A percentile compares a stretch with the other conserved stretches of the same genome.
Conservation (phyloP, 1,284 basidiomycete genomes). For the Heterobasidion annosum region DNA sequence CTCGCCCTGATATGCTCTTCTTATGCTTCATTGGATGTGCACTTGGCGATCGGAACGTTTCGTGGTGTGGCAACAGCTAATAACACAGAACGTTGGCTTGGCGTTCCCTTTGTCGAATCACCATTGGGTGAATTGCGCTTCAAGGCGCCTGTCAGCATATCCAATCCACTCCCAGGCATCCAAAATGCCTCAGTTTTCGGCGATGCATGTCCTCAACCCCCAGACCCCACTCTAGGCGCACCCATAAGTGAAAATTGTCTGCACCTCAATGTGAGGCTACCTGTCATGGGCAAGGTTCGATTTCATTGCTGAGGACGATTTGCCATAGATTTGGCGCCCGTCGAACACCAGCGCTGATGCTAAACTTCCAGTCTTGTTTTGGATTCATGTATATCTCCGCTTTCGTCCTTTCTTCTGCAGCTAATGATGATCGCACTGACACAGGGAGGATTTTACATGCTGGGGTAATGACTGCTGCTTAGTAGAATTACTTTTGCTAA, state of each 20-base stretch:
- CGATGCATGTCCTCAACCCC: conserved; percentile 48
- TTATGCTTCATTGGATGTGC: conserved; percentile 16
- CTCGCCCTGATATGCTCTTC: too few species aligned
- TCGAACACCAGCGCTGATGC: conserved; percentile 5
- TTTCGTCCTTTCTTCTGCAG: background rate
- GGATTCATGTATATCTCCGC: conserved; percentile 11
- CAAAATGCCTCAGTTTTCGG: conserved; percentile 41
- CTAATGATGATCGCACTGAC: background rate
- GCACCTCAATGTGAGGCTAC: conserved; percentile 33
- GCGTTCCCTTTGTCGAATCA: conserved; percentile 57
- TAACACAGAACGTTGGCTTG: conserved; percentile 44
- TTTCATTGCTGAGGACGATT: background rate
- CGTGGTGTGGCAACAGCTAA: conserved; percentile 29
- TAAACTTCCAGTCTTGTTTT: conserved; percentile 12
- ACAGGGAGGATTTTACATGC: conserved; percentile 42
- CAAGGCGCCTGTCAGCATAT: conserved; percentile 47
- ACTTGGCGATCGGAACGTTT: conserved; percentile 33
- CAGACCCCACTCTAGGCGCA: conserved; percentile 29
- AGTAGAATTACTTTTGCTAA: background rate
- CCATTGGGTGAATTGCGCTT: conserved; percentile 46
- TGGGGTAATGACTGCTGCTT: conserved; percentile 20
- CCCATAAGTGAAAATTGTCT: conserved; percentile 46
- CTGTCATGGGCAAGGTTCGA: background rate
- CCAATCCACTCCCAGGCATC: conserved; percentile 18
- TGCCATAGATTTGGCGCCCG: conserved; percentile 11